These are phyloP conservation scores for Ceratocystiopsis sp. DNA, from an alignment of 2,329 filamentous ascomycete species.

Conservation along the genomic window DNA sequence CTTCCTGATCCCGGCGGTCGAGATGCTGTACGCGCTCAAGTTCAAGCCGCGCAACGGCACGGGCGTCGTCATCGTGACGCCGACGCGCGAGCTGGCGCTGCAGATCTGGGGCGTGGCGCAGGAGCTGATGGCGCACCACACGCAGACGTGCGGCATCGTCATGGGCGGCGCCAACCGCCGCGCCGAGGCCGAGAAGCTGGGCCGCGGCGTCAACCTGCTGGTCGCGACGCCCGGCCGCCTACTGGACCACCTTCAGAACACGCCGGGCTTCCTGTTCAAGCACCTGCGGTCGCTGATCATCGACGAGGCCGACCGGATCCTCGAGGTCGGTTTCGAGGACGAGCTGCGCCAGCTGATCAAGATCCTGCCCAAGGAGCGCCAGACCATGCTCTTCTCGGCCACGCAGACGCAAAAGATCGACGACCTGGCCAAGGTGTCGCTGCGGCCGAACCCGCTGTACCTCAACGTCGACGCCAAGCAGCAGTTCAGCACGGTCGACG, in stretches of 20 bases:
- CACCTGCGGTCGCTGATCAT: slow-evolving; percentile 86
- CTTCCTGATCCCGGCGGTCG: slow-evolving; percentile 85
- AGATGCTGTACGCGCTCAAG: slow-evolving; percentile 75
- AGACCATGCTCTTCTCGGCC: slow-evolving; percentile 97
- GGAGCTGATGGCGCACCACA: slow-evolving; percentile 84
- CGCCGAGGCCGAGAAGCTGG: slow-evolving; percentile 85
- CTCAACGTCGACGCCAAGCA: slow-evolving; percentile 80
- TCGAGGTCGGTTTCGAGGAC: slow-evolving; percentile 96
- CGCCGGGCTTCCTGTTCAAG: slow-evolving; percentile 76
- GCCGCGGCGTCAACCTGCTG: slow-evolving; percentile 84
- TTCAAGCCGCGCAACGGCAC: slow-evolving; percentile 94
- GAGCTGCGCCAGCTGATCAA: slow-evolving; percentile 96
- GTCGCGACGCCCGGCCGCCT: slow-evolving; percentile 88
- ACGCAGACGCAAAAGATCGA: slow-evolving; percentile 98
- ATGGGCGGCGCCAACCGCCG: slow-evolving; percentile 87
- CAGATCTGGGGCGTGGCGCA: slow-evolving; percentile 93
- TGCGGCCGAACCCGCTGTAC: slow-evolving; percentile 79
- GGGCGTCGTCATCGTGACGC: slow-evolving; percentile 82
- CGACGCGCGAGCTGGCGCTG: slow-evolving; percentile 81
- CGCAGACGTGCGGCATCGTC: slow-evolving; percentile 55
- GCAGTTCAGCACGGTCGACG: slow-evolving; percentile 76
- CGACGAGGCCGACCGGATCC: slow-evolving; percentile 89
- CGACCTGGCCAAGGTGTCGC: slow-evolving; percentile 83
- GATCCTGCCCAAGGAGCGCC: slow-evolving; percentile 73
- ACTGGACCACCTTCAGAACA: slow-evolving; percentile 88